phyloP scores from a whole-genome alignment of 106 monocot genomes.

The Apostasia ramifera region DNA sequence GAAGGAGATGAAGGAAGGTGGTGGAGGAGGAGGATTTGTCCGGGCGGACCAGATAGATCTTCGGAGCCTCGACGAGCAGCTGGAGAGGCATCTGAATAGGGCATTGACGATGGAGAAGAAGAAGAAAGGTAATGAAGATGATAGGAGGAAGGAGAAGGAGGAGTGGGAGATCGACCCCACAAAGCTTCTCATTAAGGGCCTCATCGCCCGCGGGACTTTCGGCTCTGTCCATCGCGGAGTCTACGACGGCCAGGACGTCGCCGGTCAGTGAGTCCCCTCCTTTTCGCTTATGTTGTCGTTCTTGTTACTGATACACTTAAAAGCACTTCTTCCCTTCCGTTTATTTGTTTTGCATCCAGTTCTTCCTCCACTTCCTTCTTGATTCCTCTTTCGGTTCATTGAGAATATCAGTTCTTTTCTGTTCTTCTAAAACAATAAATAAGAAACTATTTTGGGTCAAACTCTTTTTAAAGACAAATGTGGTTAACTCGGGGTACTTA shows the following conservation, averaged over 20 bases:
- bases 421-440: too few species aligned
- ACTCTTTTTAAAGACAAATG: too few species aligned
- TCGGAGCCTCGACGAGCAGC: constrained; percentile 45
- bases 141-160: constrained; percentile 32
- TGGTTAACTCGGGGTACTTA: too few species aligned
- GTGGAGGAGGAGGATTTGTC: constrained; percentile 27
- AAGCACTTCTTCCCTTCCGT: too few species aligned
- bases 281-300: neutral
- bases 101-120: constrained; percentile 42
- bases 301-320: neutral
- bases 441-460: too few species aligned
- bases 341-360: too few species aligned
- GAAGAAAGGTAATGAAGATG: constrained; percentile 11
- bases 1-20: neutral
- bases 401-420: too few species aligned
- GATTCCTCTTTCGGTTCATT: too few species aligned
- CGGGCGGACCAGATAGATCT: constrained; percentile 57
- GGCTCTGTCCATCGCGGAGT: constrained; percentile 84
- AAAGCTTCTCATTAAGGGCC: constrained; percentile 64
- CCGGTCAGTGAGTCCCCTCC: constrained; percentile 22
- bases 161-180: constrained; percentile 87
- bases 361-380: too few species aligned
- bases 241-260: constrained; percentile 79
- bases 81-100: constrained; percentile 29
- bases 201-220: constrained; percentile 84